Evolutionary conservation across 2,329 filamentous ascomycete genomes (phyloP).

Genomic region (Blastomyces emzantsi): DNA sequence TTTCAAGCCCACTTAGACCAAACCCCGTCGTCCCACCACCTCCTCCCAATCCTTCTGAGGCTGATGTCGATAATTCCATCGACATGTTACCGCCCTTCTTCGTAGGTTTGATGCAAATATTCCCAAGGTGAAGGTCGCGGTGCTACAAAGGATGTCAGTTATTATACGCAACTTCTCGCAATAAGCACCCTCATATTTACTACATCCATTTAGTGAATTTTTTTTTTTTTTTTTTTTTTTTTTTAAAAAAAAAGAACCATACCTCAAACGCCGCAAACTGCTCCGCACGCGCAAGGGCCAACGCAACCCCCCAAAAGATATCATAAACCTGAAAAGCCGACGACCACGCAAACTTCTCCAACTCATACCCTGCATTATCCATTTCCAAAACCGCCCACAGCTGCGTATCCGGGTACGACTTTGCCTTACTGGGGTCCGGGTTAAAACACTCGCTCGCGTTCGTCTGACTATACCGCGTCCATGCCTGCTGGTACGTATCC

Average conservation of each 20-base stretch:
- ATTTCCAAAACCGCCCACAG: conserved; percentile 58
- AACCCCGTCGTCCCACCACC: conserved; percentile 31
- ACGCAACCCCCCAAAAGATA: conserved; percentile 58
- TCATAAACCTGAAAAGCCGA: conserved; percentile 48
- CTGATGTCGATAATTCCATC: conserved; percentile 27
- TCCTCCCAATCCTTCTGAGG: conserved; percentile 24
- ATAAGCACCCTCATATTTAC: not conserved
- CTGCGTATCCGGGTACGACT: conserved; percentile 46
- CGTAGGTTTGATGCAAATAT: conserved; percentile 49
- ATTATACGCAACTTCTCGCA: not conserved
- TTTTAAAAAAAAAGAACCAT: conserved; percentile 7
- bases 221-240: too few species aligned
- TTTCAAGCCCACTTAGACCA: conserved; percentile 48
- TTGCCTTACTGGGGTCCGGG: conserved; percentile 47
- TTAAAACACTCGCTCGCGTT: conserved; percentile 42
- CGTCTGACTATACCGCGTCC: conserved; percentile 32
- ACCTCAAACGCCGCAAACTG: conserved; percentile 51
- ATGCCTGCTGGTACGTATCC: conserved; percentile 41
- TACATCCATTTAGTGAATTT: not conserved
- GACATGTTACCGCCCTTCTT: conserved; percentile 23
- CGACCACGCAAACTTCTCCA: conserved; percentile 40
- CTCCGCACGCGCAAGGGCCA: conserved; percentile 54
- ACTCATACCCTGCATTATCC: conserved; percentile 54
- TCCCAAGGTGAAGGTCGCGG: conserved; percentile 58
- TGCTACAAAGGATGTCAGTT: conserved; percentile 33